Evolutionary conservation across 2,329 filamentous ascomycete species (phyloP).

Genomic region (Huntiella moniliformis): DNA sequence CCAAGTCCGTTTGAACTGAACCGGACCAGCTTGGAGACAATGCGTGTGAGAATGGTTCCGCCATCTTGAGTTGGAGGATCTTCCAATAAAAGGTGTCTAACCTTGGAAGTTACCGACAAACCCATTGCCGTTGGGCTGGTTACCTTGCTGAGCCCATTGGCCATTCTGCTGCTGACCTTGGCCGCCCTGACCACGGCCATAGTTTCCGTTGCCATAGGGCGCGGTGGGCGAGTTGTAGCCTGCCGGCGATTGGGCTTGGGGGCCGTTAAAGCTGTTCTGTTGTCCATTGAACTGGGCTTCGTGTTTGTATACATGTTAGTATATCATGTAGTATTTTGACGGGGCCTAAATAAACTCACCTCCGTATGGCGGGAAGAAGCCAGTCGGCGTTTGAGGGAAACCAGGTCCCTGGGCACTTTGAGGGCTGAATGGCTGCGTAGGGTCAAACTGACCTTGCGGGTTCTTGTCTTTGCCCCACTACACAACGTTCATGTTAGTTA

Average conservation of each 20-base stretch:
- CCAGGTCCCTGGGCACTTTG: conserved; percentile 55
- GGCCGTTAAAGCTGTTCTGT: conserved; percentile 46
- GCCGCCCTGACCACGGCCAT: conserved; percentile 48
- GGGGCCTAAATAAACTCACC: conserved; percentile 30
- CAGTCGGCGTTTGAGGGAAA: conserved; percentile 60
- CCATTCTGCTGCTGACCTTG: conserved; percentile 32
- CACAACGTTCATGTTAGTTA: conserved; percentile 16
- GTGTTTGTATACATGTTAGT: not conserved
- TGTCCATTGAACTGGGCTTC: conserved; percentile 42
- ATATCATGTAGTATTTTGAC: not conserved
- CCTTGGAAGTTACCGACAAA: conserved; percentile 44
- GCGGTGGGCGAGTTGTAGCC: conserved; percentile 49
- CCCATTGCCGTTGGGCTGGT: conserved; percentile 24
- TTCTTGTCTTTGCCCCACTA: conserved; percentile 99
- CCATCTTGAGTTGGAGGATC: not conserved
- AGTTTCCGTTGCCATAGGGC: conserved; percentile 59
- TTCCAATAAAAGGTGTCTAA: conserved; percentile 18
- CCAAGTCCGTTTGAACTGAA: too few species aligned
- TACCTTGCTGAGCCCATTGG: conserved; percentile 30
- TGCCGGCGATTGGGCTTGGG: conserved; percentile 37
- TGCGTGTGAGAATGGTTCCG: conserved; percentile 1
- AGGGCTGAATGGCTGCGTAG: conserved; percentile 49
- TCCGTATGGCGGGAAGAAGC: conserved; percentile 87
- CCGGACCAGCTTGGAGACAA: too few species aligned
- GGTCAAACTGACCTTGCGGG: conserved; percentile 56